Conservation (phyloP, 306 rosid genomes). For the Prunus davidiana region DNA sequence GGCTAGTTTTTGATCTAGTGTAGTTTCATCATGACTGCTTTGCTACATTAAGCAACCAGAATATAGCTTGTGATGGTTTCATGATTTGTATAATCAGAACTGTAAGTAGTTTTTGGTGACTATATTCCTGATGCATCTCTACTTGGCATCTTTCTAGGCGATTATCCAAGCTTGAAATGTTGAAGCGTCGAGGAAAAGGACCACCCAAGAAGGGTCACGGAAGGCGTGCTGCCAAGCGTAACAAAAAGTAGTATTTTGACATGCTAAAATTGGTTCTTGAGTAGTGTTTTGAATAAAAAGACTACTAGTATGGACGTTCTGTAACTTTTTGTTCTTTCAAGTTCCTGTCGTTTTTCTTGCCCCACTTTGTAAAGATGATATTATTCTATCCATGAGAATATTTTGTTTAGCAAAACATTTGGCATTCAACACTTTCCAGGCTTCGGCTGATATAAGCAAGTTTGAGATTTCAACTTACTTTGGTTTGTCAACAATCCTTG, state of each 20-base stretch:
- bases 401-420: background rate
- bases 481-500: background rate
- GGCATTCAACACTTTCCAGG: background rate
- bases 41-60: background rate
- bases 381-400: background rate
- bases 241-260: constrained; percentile 31
- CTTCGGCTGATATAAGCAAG: background rate
- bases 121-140: constrained; percentile 4
- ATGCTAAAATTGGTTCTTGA: constrained; percentile 13
- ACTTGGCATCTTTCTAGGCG: constrained; percentile 47
- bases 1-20: background rate
- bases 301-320: constrained; percentile 8
- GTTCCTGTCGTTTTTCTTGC: background rate
- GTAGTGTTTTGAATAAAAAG: constrained; percentile 21
- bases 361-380: background rate
- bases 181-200: constrained; percentile 94
- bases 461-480: background rate
- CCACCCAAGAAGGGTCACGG: constrained; percentile 96
- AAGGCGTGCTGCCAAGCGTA: constrained; percentile 78
- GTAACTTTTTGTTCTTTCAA: background rate
- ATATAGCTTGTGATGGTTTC: background rate
- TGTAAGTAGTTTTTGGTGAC: background rate
- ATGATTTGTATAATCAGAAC: constrained; percentile 5
- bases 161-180: constrained; percentile 78
- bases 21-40: background rate